Percentiles rank a stretch among this genome's conserved stretches.
Evolutionary conservation across 805 yeast species (phyloP).

Genomic region (Limtongia smithiae): DNA sequence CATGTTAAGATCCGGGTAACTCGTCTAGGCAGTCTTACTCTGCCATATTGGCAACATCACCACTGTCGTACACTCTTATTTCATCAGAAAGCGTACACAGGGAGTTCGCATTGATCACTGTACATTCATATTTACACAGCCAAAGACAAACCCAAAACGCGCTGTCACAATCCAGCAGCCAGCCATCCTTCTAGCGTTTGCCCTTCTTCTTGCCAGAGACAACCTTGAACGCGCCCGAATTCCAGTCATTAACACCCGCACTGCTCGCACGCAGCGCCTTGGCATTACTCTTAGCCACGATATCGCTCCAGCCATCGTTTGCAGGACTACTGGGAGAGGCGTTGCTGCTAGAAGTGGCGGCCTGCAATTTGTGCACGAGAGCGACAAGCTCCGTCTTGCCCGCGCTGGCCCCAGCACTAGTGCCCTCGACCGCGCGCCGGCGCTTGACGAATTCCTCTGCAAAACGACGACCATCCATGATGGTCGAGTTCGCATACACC

Average conservation of each 20-base stretch:
- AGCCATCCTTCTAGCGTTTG: slow-evolving; percentile 3
- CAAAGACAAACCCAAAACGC: too few species aligned
- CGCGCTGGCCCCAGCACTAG: slow-evolving; percentile 42
- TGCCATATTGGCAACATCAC: too few species aligned
- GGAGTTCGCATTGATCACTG: too few species aligned
- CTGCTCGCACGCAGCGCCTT: slow-evolving; percentile 12
- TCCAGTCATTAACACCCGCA: slow-evolving; percentile 34
- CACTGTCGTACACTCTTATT: too few species aligned
- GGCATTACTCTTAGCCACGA: slow-evolving; percentile 22
- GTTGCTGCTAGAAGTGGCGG: not conserved
- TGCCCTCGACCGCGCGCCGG: slow-evolving; percentile 65
- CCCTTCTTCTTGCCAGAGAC: slow-evolving; percentile 59
- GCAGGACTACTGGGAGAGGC: slow-evolving; percentile 27
- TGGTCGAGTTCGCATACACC: slow-evolving; percentile 78
- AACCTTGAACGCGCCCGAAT: slow-evolving; percentile 53
- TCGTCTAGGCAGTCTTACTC: too few species aligned
- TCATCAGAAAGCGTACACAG: too few species aligned
- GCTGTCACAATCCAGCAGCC: too few species aligned
- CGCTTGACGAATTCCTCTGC: slow-evolving; percentile 84
- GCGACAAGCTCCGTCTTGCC: slow-evolving; percentile 30
- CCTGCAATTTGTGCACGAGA: not conserved
- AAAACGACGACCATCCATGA: slow-evolving; percentile 92
- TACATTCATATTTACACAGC: too few species aligned
- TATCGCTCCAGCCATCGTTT: slow-evolving; percentile 27
- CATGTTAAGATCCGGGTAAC: too few species aligned